Evolutionary conservation across 2,329 filamentous ascomycete genomes (phyloP).

Genomic region (Acephala macrosclerotiorum): DNA sequence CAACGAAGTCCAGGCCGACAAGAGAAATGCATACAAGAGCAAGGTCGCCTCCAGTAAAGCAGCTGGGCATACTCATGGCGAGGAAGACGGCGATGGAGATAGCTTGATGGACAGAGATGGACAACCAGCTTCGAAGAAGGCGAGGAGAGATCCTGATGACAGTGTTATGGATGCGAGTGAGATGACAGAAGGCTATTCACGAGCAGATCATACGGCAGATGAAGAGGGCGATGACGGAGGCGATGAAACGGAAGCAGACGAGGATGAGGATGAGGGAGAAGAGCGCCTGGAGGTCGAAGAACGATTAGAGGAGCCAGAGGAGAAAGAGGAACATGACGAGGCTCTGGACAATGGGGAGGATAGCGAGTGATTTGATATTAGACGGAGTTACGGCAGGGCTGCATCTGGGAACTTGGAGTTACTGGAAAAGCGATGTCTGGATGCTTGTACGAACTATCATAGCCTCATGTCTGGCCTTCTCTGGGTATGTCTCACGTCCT

Average conservation of each 20-base stretch:
- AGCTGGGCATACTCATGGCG: conserved; percentile 23
- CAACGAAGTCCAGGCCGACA: conserved; percentile 64
- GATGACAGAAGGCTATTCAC: conserved; percentile 41
- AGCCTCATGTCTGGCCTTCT: neutral
- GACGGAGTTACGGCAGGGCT: conserved; percentile 12
- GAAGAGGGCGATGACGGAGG: conserved; percentile 53
- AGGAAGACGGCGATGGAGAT: conserved; percentile 31
- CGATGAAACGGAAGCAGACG: conserved; percentile 57
- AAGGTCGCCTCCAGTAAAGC: conserved; percentile 68
- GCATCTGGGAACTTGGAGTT: conserved; percentile 25
- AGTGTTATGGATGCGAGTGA: conserved; percentile 60
- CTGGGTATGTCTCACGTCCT: neutral
- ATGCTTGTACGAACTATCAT: neutral
- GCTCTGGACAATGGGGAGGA: conserved; percentile 67
- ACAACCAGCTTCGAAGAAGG: conserved; percentile 43
- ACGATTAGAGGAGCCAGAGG: conserved; percentile 61
- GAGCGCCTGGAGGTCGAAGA: conserved; percentile 62
- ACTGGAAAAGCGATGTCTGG: neutral
- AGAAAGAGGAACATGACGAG: conserved; percentile 58
- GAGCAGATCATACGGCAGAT: conserved; percentile 46
- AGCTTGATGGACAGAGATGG: conserved; percentile 37
- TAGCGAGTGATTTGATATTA: conserved; percentile 34
- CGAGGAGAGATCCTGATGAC: conserved; percentile 50
- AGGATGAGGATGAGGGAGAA: conserved; percentile 60
- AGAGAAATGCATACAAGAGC: conserved; percentile 75